These are phyloP conservation scores for Cercospora beticola DNA, from an alignment of 2,329 filamentous ascomycete species.

Conservation along the genomic window DNA sequence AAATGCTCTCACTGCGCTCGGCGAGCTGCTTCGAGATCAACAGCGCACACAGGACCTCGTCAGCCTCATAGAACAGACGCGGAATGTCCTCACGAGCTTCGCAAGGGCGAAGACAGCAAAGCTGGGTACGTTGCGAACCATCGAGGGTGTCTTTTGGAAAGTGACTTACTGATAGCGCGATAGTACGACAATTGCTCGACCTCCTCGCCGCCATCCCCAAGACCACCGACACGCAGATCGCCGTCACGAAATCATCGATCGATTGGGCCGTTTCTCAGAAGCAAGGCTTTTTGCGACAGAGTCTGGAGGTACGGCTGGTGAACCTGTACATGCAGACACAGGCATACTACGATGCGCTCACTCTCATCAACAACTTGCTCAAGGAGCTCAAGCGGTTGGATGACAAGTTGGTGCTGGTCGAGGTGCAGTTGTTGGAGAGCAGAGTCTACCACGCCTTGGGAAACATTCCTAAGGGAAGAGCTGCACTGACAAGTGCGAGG, in stretches of 20 bases:
- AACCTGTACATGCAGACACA: conserved; percentile 95
- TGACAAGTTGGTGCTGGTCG: conserved; percentile 96
- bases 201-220: conserved; percentile 92
- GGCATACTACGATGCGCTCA: conserved; percentile 94
- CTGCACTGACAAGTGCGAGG: conserved; percentile 88
- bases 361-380: conserved; percentile 92
- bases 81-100: conserved; percentile 89
- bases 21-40: conserved; percentile 88
- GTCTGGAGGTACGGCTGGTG: conserved; percentile 93
- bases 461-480: conserved; percentile 93
- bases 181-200: conserved; percentile 90
- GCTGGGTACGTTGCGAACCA: conserved; percentile 65
- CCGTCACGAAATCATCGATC: conserved; percentile 98
- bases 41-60: conserved; percentile 82
- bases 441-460: conserved; percentile 95
- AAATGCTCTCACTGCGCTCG: conserved; percentile 79
- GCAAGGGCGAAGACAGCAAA: conserved; percentile 99
- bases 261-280: conserved; percentile 97
- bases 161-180: conserved; percentile 1
- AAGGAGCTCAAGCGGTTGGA: conserved; percentile 97
- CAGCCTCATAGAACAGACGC: conserved; percentile 83
- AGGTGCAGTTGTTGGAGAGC: conserved; percentile 96
- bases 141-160: background rate
- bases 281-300: conserved; percentile 93
- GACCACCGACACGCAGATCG: conserved; percentile 89